A percentile compares a stretch with the other conserved stretches of the same genome.
These are phyloP conservation scores for Pythium brachiatum DNA, from an alignment of 352 stramenopile species.

Conservation along the genomic window DNA sequence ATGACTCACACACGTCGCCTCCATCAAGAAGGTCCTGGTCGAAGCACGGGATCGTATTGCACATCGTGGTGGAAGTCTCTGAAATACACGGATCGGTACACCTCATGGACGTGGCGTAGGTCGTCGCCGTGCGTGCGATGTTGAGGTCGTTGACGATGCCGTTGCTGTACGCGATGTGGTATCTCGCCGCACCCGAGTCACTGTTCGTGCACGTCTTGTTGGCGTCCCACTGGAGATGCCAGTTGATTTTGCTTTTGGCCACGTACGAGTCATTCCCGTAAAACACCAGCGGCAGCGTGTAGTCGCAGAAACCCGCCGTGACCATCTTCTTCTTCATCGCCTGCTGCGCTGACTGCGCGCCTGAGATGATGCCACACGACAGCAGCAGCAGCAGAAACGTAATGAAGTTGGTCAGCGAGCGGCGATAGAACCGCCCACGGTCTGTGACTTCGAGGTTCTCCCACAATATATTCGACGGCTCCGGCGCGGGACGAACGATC, in stretches of 20 bases:
- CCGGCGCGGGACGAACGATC: slow-evolving; percentile 49
- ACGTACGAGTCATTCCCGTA: slow-evolving; percentile 45
- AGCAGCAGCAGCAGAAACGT: slow-evolving; percentile 75
- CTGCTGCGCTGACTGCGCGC: slow-evolving; percentile 65
- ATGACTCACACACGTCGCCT: slow-evolving; percentile 53
- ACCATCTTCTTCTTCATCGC: slow-evolving; percentile 71
- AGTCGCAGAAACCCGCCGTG: slow-evolving; percentile 53
- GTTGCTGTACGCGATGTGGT: slow-evolving; percentile 67
- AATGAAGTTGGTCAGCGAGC: slow-evolving; percentile 65
- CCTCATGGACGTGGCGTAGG: slow-evolving; percentile 16
- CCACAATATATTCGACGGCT: slow-evolving; percentile 87
- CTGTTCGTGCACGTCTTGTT: slow-evolving; percentile 44
- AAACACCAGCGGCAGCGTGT: slow-evolving; percentile 51
- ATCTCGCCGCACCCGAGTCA: slow-evolving; percentile 29
- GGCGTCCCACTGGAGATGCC: slow-evolving; percentile 53
- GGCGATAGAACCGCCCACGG: slow-evolving; percentile 51
- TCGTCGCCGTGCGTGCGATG: slow-evolving; percentile 21
- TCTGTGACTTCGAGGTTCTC: slow-evolving; percentile 79
- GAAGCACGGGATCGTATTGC: slow-evolving; percentile 69
- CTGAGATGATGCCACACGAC: slow-evolving; percentile 72
- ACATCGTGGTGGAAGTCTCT: slow-evolving; percentile 45
- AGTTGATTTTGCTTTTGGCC: slow-evolving; percentile 22
- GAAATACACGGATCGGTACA: slow-evolving; percentile 64
- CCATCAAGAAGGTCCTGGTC: slow-evolving; percentile 33
- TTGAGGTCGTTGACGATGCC: slow-evolving; percentile 45